Evolutionary conservation across 108 stramenopile species (phyloP).

Genomic region (Epipyxis sp.): DNA sequence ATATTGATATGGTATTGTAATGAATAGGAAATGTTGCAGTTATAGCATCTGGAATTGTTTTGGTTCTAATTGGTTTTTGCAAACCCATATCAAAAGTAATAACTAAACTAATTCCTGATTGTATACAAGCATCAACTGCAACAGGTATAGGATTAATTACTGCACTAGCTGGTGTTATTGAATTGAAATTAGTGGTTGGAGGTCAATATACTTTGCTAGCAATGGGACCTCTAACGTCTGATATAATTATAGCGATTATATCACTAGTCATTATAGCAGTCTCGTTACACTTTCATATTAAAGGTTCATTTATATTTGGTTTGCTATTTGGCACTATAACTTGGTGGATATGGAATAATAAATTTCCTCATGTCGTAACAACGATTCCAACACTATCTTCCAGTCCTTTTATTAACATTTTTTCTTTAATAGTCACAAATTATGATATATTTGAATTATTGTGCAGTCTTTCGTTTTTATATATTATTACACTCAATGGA

Average conservation of each 20-base stretch:
- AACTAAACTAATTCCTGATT: slow-evolving; percentile 14
- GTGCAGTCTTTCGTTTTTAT: slow-evolving; percentile 1
- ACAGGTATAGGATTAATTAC: slow-evolving; percentile 26
- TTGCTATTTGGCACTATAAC: slow-evolving; percentile 24
- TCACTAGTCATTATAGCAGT: not conserved
- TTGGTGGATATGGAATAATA: slow-evolving; percentile 14
- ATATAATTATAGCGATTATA: slow-evolving; percentile 8
- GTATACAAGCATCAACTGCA: slow-evolving; percentile 29
- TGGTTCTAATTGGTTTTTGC: not conserved
- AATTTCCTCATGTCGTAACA: not conserved
- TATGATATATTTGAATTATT: not conserved
- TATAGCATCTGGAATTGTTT: not conserved
- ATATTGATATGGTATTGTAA: too few species aligned
- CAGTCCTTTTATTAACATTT: not conserved
- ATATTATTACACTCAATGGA: slow-evolving; percentile 19
- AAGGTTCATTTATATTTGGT: not conserved
- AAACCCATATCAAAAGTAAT: slow-evolving; percentile 7
- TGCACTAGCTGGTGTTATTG: slow-evolving; percentile 27
- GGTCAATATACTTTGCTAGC: slow-evolving; percentile 16
- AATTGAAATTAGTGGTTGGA: slow-evolving; percentile 22
- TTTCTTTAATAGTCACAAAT: not conserved
- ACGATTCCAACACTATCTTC: not conserved
- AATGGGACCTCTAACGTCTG: slow-evolving; percentile 23
- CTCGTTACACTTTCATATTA: not conserved
- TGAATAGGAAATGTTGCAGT: not conserved